Evolutionary conservation across 2,329 filamentous ascomycete genomes (phyloP).

Genomic region (Pseudogymnoascus sp.): DNA sequence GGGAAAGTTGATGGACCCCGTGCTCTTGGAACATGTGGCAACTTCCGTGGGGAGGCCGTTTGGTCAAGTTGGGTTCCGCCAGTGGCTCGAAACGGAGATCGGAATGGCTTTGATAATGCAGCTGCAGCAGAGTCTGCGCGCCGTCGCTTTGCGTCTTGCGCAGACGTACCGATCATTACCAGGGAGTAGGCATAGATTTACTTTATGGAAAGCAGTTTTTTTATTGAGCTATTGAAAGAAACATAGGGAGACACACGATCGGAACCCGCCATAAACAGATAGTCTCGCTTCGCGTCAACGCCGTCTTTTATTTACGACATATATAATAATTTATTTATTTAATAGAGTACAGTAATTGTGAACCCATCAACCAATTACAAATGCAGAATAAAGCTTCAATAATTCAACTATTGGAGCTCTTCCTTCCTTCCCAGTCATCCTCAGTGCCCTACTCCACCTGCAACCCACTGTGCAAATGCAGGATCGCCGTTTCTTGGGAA

Average conservation of each 20-base stretch:
- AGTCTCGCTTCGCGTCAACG: not conserved
- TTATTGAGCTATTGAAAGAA: conserved; percentile 7
- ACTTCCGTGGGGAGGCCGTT: not conserved
- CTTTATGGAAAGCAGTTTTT: conserved; percentile 22
- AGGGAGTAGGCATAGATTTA: conserved; percentile 9
- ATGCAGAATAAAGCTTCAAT: not conserved
- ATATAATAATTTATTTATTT: not conserved
- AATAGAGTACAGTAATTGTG: not conserved
- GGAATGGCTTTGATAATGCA: conserved; percentile 62
- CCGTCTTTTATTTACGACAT: not conserved
- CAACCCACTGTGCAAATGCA: conserved; percentile 55
- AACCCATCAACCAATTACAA: not conserved
- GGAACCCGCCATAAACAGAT: not conserved
- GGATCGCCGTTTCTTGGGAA: conserved; percentile 61
- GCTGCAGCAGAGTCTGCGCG: conserved; percentile 49
- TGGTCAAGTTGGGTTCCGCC: not conserved
- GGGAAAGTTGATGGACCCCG: not conserved
- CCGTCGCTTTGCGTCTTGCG: conserved; percentile 52
- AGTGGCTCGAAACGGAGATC: conserved; percentile 52
- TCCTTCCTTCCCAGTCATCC: not conserved
- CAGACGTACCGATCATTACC: conserved; percentile 33
- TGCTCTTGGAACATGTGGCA: not conserved
- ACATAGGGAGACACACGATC: not conserved
- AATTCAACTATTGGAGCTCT: not conserved
- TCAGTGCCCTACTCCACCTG: conserved; percentile 56